phyloP scores from a whole-genome alignment of 1,284 basidiomycete genomes.

The Macrocystidia cucumis region DNA sequence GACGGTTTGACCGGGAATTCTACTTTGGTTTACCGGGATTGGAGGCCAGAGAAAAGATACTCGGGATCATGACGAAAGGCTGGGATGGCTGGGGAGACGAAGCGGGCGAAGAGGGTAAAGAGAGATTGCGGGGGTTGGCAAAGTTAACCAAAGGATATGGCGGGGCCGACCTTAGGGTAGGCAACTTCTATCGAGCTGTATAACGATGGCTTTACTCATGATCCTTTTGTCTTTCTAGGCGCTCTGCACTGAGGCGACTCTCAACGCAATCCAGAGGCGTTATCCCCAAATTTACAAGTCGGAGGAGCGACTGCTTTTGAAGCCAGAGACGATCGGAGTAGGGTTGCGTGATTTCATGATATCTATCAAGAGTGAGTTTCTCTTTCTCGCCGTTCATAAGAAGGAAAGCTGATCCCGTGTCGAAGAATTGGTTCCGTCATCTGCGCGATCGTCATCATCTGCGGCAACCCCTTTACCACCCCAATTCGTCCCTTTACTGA shows the following conservation, averaged over 20 bases:
- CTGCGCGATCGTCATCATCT: conserved; percentile 85
- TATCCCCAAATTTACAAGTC: conserved; percentile 99
- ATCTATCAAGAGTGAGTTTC: conserved; percentile 84
- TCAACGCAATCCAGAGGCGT: conserved; percentile 93
- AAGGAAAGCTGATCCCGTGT: conserved; percentile 4
- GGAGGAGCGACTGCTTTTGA: conserved; percentile 77
- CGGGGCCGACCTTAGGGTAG: conserved; percentile 89
- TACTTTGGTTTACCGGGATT: conserved; percentile 91
- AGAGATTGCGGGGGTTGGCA: conserved; percentile 54
- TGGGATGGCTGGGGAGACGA: conserved; percentile 81
- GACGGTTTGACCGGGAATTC: conserved; percentile 97
- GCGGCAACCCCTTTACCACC: conserved; percentile 79
- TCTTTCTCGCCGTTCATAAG: conserved; percentile 6
- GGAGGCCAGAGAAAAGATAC: conserved; percentile 83
- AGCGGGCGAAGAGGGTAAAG: conserved; percentile 37
- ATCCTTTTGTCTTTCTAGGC: conserved; percentile 43
- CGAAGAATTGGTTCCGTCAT: conserved; percentile 88
- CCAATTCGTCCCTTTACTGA: conserved; percentile 82
- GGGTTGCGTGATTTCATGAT: conserved; percentile 96
- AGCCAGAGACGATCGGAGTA: conserved; percentile 83
- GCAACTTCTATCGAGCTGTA: conserved; percentile 26
- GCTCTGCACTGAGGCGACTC: conserved; percentile 90
- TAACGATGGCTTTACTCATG: no score
- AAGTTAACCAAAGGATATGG: conserved; percentile 96
- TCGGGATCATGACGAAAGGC: conserved; percentile 86